Evolutionary conservation across 2,329 filamentous ascomycete species (phyloP), one percentile per base, ranked within the genome.

Genomic region (Aureobasidium sp.): DNA sequence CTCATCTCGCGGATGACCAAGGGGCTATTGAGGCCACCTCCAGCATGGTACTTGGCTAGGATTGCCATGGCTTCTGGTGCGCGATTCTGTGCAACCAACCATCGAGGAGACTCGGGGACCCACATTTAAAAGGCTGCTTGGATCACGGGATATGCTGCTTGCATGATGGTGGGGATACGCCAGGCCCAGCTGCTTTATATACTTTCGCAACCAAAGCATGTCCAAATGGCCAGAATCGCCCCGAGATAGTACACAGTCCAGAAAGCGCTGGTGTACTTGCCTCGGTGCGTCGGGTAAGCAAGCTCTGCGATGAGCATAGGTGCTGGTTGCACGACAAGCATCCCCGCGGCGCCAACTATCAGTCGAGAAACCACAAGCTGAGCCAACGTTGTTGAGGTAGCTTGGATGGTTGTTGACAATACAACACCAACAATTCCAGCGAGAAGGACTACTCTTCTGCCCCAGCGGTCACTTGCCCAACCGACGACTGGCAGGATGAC

Each of bases 1-100:
- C 79, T 79, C 71, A 79, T 86, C 70, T 89, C 84, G 70, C 85
- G 85, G 67, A 85, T 81, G 12, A 89, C 86, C 1, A 82, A 82
- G 2, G 81, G 71, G 19, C n/a, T 27, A 69, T 81, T 14, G 27
- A 47, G 71, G 67, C 86, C 77, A 45, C 85, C 85, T 19, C 84
- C 82, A 22, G 79, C 83, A 68, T 88, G 86, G 70, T 85, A 83
- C 69, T 84, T 82, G 59, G 80, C 78, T 6, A 88, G 77, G n/a
- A 85, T 81, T 2, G 76, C 71, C n/a, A 87, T 77, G 5, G 86
- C 86, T 67, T 88, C 81, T 14, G 85, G 82, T 63, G 82, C 77
- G 31, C 81, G 80, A 67, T 86, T 85, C 72, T 85, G 85, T 68
- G 80, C 78, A 66, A 87, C 78, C 14, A 89, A 79, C 76, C 80